Evolutionary conservation across 2,329 filamentous ascomycete species (phyloP).

Genomic region (Talaromyces piceae): DNA sequence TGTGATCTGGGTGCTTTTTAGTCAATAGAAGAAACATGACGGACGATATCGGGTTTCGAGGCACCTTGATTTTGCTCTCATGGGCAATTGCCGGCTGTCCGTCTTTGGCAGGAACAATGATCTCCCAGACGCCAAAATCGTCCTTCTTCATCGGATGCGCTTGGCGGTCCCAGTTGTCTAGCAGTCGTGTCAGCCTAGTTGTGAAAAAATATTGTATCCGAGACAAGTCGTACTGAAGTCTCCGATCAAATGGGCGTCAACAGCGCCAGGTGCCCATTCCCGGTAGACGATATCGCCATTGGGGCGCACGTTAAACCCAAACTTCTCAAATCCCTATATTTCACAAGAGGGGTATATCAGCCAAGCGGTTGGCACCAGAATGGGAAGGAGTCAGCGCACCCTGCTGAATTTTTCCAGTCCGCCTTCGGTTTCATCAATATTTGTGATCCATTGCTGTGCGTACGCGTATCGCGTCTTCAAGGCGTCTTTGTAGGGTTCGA

Average conservation of each 20-base stretch:
- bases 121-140: slow-evolving; percentile 77
- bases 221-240: slow-evolving; percentile 72
- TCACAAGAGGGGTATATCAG: neutral
- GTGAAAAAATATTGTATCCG: slow-evolving; percentile 12
- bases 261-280: slow-evolving; percentile 93
- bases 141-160: slow-evolving; percentile 84
- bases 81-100: slow-evolving; percentile 77
- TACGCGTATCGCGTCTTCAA: slow-evolving; percentile 70
- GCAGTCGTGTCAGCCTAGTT: slow-evolving; percentile 19
- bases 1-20: slow-evolving; percentile 58
- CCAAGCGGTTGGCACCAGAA: neutral
- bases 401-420: slow-evolving; percentile 86
- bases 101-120: slow-evolving; percentile 64
- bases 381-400: slow-evolving; percentile 40
- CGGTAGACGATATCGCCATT: slow-evolving; percentile 84
- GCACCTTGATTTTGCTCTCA: slow-evolving; percentile 91
- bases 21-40: slow-evolving; percentile 2
- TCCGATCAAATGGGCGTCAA: slow-evolving; percentile 76
- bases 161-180: slow-evolving; percentile 78
- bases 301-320: slow-evolving; percentile 72
- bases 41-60: slow-evolving; percentile 1
- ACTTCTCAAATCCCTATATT: slow-evolving; percentile 70
- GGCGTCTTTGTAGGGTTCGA: slow-evolving; percentile 73
- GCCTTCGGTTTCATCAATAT: slow-evolving; percentile 74
- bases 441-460: slow-evolving; percentile 79